phyloP scores from a whole-genome alignment of 441 rosid genomes.

The Adansonia madagascariensis region DNA sequence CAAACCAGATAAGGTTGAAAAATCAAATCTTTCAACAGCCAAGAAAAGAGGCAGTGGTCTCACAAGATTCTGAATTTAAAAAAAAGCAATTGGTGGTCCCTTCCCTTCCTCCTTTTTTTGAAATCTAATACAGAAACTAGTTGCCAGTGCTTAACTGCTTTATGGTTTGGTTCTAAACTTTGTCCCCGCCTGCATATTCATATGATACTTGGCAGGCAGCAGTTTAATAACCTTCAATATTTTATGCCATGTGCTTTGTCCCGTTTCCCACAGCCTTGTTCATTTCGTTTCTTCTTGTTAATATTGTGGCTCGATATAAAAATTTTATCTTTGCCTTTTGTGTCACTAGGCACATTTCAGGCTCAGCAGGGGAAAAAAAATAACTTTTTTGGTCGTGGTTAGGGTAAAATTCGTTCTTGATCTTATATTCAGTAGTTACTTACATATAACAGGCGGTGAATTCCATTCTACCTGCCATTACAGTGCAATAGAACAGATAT shows the following conservation, averaged over 20 bases:
- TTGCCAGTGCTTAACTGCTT: background rate
- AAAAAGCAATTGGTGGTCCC: constrained; percentile 3
- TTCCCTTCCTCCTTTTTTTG: background rate
- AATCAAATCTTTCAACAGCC: background rate
- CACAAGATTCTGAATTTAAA: constrained; percentile 11
- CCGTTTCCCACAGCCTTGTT: background rate
- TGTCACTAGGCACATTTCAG: background rate
- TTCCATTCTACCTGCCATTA: background rate
- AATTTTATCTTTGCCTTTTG: too few relatives aligned
- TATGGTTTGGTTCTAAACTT: background rate
- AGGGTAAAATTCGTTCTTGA: background rate
- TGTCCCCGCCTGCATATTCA: background rate
- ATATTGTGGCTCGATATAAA: background rate
- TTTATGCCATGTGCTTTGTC: background rate
- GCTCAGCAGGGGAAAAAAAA: background rate
- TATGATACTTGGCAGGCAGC: background rate
- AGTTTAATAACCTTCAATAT: background rate
- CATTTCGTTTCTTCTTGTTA: background rate
- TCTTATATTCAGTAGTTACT: background rate
- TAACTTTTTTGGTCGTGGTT: too few relatives aligned
- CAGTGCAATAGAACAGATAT: background rate
- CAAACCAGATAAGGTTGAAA: background rate
- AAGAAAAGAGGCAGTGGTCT: background rate
- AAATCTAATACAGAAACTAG: background rate
- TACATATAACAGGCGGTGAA: background rate